phyloP scores from a whole-genome alignment of 2,329 filamentous ascomycete genomes.

The Penicillium nordicum region DNA sequence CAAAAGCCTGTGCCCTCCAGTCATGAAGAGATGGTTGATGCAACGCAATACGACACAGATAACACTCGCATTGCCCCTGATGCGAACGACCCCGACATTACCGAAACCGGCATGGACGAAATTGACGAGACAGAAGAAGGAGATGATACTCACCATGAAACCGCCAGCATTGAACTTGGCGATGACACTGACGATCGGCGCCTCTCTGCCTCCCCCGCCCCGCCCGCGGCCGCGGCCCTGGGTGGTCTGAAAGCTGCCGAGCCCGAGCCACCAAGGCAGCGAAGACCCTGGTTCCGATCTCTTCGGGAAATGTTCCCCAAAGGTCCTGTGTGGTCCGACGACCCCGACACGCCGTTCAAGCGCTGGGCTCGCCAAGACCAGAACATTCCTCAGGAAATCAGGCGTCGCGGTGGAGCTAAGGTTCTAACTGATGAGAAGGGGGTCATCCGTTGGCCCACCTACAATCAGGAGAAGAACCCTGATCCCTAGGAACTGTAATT shows the following conservation, averaged over 20 bases:
- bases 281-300: constrained; percentile 31
- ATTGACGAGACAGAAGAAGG: constrained; percentile 12
- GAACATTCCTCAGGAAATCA: constrained; percentile 30
- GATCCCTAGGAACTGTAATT: neutral
- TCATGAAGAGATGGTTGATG: neutral
- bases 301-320: constrained; percentile 24
- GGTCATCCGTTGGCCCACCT: constrained; percentile 26
- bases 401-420: constrained; percentile 25
- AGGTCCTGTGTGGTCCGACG: constrained; percentile 31
- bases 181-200: constrained; percentile 20
- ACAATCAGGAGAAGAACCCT: constrained; percentile 4
- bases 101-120: constrained; percentile 1
- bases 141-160: constrained; percentile 28
- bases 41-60: neutral
- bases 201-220: neutral
- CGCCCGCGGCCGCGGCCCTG: neutral
- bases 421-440: constrained; percentile 34
- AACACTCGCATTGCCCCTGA: neutral
- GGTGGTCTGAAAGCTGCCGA: constrained; percentile 7
- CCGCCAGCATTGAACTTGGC: constrained; percentile 39
- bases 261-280: neutral
- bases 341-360: constrained; percentile 40
- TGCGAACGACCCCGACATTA: neutral
- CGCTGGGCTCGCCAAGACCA: constrained; percentile 34
- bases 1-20: neutral